A percentile compares a stretch with the other conserved stretches of the same genome.
Conservation (phyloP, 108 stramenopile genomes). For the Tribonema minus region DNA sequence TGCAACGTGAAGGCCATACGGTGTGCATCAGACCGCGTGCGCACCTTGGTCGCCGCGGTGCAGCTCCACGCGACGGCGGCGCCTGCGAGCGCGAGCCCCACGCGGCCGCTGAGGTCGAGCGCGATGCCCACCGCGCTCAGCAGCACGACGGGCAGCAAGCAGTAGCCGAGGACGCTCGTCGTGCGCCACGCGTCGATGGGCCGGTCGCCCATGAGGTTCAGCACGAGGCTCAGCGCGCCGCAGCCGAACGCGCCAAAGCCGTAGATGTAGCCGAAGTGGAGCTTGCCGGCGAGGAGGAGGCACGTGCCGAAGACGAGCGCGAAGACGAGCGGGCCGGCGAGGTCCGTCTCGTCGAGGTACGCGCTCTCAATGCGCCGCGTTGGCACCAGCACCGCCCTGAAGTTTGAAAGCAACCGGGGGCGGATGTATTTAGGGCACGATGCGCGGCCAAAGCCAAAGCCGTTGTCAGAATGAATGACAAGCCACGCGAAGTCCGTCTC, state of each 20-base stretch:
- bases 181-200: conserved; percentile 49
- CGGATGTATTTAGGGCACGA: too few relatives aligned
- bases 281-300: conserved; percentile 82
- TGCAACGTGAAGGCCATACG: too few relatives aligned
- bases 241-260: conserved; percentile 92
- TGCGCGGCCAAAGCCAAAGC: too few relatives aligned
- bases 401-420: too few relatives aligned
- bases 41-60: background rate
- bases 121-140: conserved; percentile 80
- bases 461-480: too few relatives aligned
- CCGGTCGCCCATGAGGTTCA: conserved; percentile 76
- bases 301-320: conserved; percentile 76
- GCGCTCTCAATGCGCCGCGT: conserved; percentile 33
- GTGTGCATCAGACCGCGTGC: too few relatives aligned
- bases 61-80: conserved; percentile 84
- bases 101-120: conserved; percentile 62
- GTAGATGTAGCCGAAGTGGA: conserved; percentile 97
- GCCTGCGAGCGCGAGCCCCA: conserved; percentile 71
- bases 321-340: conserved; percentile 93
- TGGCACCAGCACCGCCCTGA: conserved; percentile 29
- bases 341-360: conserved; percentile 73
- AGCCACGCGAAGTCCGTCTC: conserved; percentile 93
- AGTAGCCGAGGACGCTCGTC: conserved; percentile 83
- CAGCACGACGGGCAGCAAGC: conserved; percentile 87
- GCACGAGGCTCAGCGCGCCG: conserved; percentile 71